phyloP scores from a whole-genome alignment of 768 basidiomycete species.

The Pleurotus djamor region DNA sequence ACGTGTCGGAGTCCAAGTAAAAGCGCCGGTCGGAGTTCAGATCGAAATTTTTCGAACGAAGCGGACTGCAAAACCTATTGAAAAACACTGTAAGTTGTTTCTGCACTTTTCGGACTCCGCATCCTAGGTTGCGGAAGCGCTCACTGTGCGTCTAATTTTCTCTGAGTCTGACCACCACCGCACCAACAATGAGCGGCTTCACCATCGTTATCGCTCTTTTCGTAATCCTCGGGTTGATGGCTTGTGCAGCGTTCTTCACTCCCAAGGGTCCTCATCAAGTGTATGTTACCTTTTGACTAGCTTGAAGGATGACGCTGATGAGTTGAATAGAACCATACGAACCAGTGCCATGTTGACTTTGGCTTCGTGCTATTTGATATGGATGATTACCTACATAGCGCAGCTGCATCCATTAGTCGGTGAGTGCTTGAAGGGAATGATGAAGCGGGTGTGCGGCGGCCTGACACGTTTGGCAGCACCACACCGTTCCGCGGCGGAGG shows the following conservation, averaged over 20 bases:
- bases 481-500: no score
- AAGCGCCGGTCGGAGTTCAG: no score
- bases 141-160: no score
- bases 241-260: conserved; percentile 59
- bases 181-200: conserved; percentile 40
- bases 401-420: conserved; percentile 90
- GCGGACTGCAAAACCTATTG: no score
- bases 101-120: no score
- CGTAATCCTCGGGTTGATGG: conserved; percentile 63
- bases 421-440: conserved; percentile 31
- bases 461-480: no score
- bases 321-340: conserved; percentile 66
- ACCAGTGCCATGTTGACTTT: conserved; percentile 78
- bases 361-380: conserved; percentile 89
- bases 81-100: no score
- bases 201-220: conserved; percentile 70
- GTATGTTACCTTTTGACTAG: conserved; percentile 33
- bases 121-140: no score
- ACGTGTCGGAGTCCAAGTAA: no score
- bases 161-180: no score
- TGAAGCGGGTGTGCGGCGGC: no score
- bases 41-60: no score
- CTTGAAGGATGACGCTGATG: background rate
- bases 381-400: conserved; percentile 96
- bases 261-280: conserved; percentile 91